Evolutionary conservation across 106 monocot species (phyloP).

Genomic region (Apostasia shenzhenica): DNA sequence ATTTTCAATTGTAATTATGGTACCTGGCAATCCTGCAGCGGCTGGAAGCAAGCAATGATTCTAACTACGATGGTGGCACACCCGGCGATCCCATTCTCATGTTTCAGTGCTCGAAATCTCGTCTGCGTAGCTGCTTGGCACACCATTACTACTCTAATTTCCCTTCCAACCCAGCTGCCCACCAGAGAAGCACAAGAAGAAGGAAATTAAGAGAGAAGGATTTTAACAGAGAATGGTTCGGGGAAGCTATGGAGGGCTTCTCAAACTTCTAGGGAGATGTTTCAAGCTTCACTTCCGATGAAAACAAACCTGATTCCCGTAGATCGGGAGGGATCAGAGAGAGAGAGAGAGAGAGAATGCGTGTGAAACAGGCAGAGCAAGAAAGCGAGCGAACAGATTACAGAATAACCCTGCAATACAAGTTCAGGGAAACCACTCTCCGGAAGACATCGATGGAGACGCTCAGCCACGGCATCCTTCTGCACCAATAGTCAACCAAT

Average conservation of each 20-base stretch:
- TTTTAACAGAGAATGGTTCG: background rate
- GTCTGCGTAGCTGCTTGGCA: slow-evolving; percentile 72
- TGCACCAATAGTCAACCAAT: background rate
- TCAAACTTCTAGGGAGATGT: background rate
- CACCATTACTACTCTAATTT: slow-evolving; percentile 69
- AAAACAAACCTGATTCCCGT: no score
- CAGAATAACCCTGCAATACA: slow-evolving; percentile 82
- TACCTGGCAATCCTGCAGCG: slow-evolving; percentile 86
- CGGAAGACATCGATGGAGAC: slow-evolving; percentile 52
- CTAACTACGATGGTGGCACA: slow-evolving; percentile 65
- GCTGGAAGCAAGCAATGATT: slow-evolving; percentile 72
- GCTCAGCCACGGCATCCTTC: slow-evolving; percentile 58
- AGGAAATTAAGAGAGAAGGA: background rate
- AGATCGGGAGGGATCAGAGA: no score
- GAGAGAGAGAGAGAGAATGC: no score
- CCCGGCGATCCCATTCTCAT: slow-evolving; percentile 72
- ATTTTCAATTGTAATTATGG: background rate
- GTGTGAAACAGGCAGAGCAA: background rate
- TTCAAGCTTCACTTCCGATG: background rate
- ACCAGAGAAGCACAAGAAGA: background rate
- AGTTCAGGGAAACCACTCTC: slow-evolving; percentile 56
- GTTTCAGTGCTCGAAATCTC: slow-evolving; percentile 78
- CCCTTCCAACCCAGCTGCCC: background rate
- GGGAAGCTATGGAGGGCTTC: background rate
- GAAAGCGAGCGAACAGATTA: slow-evolving; percentile 19